Conservation (phyloP, 2,329 filamentous ascomycete genomes). For the Pseudogymnoascus sp. region DNA sequence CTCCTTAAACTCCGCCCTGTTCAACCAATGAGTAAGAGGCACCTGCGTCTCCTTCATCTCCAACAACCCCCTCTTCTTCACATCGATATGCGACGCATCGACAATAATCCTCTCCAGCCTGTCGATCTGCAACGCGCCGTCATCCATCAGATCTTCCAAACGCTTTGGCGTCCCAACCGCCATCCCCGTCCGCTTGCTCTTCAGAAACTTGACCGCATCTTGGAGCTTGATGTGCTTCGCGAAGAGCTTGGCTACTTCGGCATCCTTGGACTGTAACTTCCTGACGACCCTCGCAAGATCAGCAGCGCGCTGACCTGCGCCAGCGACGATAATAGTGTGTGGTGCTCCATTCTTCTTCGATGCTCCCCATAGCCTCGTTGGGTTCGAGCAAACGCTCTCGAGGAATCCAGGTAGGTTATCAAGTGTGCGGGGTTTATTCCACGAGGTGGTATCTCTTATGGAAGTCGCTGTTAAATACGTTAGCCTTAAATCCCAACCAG, state of each 20-base stretch:
- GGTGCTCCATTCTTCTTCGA: constrained; percentile 65
- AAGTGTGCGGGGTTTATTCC: constrained; percentile 57
- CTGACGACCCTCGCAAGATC: constrained; percentile 72
- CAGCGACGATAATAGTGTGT: constrained; percentile 84
- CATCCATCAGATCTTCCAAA: constrained; percentile 73
- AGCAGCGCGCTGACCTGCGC: constrained; percentile 77
- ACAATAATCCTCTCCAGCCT: constrained; percentile 74
- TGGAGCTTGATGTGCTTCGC: constrained; percentile 96
- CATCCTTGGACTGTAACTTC: constrained; percentile 72
- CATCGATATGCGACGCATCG: constrained; percentile 87
- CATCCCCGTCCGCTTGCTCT: constrained; percentile 66
- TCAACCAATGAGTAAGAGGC: constrained; percentile 69
- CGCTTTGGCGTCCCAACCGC: constrained; percentile 85
- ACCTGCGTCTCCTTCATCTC: constrained; percentile 93
- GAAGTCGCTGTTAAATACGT: constrained; percentile 49
- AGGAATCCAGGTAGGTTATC: constrained; percentile 74
- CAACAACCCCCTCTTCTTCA: constrained; percentile 87
- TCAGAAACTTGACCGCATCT: constrained; percentile 73
- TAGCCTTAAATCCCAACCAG: background rate
- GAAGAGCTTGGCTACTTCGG: constrained; percentile 82
- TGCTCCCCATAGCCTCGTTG: constrained; percentile 52
- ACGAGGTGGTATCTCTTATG: constrained; percentile 75
- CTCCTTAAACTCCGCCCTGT: constrained; percentile 62
- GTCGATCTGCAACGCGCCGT: constrained; percentile 65
- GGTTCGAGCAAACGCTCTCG: constrained; percentile 55